Percentiles rank a stretch among this genome's conserved stretches.
These are phyloP conservation scores for Colletotrichum nymphaeae DNA, from an alignment of 2,329 filamentous ascomycete genomes.

Conservation along the genomic window DNA sequence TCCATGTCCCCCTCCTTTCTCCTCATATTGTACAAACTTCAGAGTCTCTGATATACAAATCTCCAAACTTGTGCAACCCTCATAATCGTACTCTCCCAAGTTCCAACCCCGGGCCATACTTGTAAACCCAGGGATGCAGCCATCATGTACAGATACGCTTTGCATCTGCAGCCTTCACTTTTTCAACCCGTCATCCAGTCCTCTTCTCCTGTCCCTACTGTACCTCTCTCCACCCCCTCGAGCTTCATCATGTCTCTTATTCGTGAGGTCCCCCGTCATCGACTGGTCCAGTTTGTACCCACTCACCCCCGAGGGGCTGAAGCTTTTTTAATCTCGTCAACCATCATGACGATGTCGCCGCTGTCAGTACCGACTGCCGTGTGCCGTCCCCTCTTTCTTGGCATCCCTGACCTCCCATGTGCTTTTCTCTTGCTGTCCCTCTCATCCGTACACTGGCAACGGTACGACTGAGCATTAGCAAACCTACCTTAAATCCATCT, in stretches of 20 bases:
- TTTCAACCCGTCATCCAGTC: slow-evolving; percentile 18
- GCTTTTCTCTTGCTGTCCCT: slow-evolving; percentile 5
- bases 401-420: slow-evolving; percentile 12
- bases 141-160: slow-evolving; percentile 22
- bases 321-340: slow-evolving; percentile 15
- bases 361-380: slow-evolving; percentile 1
- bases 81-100: not conserved
- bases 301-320: slow-evolving; percentile 1
- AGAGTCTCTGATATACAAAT: not conserved
- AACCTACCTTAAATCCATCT: not conserved
- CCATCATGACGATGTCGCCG: slow-evolving; percentile 4
- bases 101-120: not conserved
- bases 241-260: not conserved
- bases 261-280: slow-evolving; percentile 3
- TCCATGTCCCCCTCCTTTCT: not conserved
- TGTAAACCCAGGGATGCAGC: not conserved
- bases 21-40: not conserved
- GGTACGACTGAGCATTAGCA: not conserved
- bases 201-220: not conserved
- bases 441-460: not conserved
- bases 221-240: not conserved
- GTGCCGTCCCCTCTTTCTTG: slow-evolving; percentile 5
- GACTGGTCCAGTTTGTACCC: slow-evolving; percentile 3
- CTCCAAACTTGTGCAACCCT: not conserved
- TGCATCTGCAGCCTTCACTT: slow-evolving; percentile 22